These are phyloP conservation scores for Lachancea sp. DNA, from an alignment of 805 yeast genomes.

Conservation along the genomic window DNA sequence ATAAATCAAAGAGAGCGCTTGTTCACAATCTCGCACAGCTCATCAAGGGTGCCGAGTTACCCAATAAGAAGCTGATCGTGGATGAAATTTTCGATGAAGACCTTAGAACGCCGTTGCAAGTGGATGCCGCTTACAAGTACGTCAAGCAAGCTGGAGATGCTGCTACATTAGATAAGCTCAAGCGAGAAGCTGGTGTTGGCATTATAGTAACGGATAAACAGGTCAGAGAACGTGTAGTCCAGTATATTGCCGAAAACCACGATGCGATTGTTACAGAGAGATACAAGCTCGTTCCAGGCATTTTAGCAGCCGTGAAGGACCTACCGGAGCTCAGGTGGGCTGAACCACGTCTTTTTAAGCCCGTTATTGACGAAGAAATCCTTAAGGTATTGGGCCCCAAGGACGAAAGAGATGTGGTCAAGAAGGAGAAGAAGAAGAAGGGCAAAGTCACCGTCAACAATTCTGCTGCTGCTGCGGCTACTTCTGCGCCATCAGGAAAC, in stretches of 20 bases:
- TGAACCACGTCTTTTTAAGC: constrained; percentile 77
- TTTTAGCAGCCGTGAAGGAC: constrained; percentile 70
- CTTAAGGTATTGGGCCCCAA: constrained; percentile 79
- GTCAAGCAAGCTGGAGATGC: constrained; percentile 44
- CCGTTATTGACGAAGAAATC: constrained; percentile 74
- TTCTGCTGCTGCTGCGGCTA: constrained; percentile 13
- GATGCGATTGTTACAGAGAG: constrained; percentile 62
- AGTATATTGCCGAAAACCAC: constrained; percentile 54
- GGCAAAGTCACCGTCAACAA: constrained; percentile 28
- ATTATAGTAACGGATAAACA: constrained; percentile 60
- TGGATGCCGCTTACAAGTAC: constrained; percentile 75
- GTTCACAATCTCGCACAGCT: constrained; percentile 74
- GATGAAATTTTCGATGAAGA: constrained; percentile 59
- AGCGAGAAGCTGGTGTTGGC: constrained; percentile 76
- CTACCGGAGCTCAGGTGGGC: constrained; percentile 87
- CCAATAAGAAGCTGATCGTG: constrained; percentile 47
- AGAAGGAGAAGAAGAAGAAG: constrained; percentile 63
- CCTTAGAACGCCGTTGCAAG: constrained; percentile 62
- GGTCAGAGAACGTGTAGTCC: constrained; percentile 49
- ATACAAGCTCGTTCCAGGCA: constrained; percentile 69
- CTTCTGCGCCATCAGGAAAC: constrained; percentile 5
- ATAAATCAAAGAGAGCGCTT: constrained; percentile 55
- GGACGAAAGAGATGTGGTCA: constrained; percentile 84
- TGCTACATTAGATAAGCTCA: constrained; percentile 46
- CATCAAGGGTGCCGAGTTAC: constrained; percentile 48